A percentile compares a stretch with the other conserved stretches of the same genome.
Conservation (phyloP, 345 rosid genomes). For the Acer negundo region DNA sequence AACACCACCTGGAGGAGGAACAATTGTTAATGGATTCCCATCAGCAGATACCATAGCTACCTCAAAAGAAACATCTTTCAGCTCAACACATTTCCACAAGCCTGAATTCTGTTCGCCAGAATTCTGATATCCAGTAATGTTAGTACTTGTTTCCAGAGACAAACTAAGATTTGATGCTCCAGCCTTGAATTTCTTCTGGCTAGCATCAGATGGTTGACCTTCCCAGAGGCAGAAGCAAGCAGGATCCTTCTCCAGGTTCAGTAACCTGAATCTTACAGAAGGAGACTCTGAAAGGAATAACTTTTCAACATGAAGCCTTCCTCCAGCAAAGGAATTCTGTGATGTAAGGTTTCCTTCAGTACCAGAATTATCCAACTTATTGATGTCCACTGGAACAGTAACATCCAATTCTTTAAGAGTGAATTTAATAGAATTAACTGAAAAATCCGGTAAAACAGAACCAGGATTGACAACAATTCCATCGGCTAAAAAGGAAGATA, state of each 20-base stretch:
- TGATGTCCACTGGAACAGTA: slow-evolving; percentile 69
- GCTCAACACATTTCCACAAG: slow-evolving; percentile 84
- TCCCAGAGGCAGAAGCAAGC: slow-evolving; percentile 93
- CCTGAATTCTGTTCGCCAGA: slow-evolving; percentile 43
- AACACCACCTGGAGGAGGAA: slow-evolving; percentile 98
- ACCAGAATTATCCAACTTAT: slow-evolving; percentile 39
- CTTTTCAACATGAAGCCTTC: slow-evolving; percentile 83
- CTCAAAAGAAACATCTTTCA: slow-evolving; percentile 64
- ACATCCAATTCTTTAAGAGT: slow-evolving; percentile 73
- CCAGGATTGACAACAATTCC: slow-evolving; percentile 88
- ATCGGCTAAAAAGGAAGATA: slow-evolving; percentile 92
- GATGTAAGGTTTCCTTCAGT: slow-evolving; percentile 31
- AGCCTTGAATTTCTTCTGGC: slow-evolving; percentile 89
- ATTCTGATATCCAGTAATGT: slow-evolving; percentile 34
- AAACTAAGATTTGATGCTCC: slow-evolving; percentile 69
- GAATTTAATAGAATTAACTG: slow-evolving; percentile 69
- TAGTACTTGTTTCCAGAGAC: slow-evolving; percentile 70
- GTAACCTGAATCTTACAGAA: slow-evolving; percentile 60
- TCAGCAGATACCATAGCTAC: slow-evolving; percentile 95
- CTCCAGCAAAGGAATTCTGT: slow-evolving; percentile 71
- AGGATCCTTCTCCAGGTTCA: slow-evolving; percentile 94
- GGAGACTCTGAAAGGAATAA: slow-evolving; percentile 88
- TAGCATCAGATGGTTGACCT: slow-evolving; percentile 91
- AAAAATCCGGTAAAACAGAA: slow-evolving; percentile 71
- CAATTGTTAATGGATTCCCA: slow-evolving; percentile 67